phyloP scores from a whole-genome alignment of 768 basidiomycete species.

The Chlorophyllum brunneum region DNA sequence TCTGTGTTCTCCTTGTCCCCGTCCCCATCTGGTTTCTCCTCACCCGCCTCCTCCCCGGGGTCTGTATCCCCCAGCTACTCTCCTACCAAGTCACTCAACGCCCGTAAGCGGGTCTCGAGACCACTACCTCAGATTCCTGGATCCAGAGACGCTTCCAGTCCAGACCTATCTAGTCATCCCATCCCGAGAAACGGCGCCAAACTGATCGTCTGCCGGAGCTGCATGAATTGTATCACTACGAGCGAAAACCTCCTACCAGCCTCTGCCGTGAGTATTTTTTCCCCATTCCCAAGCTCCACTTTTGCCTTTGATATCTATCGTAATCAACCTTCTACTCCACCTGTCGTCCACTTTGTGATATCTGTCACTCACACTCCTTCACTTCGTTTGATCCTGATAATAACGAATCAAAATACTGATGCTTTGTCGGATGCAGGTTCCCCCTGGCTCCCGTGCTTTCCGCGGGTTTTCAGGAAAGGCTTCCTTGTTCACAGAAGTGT shows the following conservation, averaged over 20 bases:
- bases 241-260: constrained; percentile 4
- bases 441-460: constrained; percentile 43
- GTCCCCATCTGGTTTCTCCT: not conserved
- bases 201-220: constrained; percentile 7
- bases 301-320: constrained; percentile 33
- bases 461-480: constrained; percentile 57
- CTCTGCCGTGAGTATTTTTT: constrained; percentile 9
- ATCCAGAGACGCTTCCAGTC: not conserved
- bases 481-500: constrained; percentile 55
- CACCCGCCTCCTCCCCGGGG: constrained; percentile 2
- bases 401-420: constrained; percentile 1
- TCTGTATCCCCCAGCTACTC: constrained; percentile 3
- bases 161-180: not conserved
- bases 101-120: constrained; percentile 28
- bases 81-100: not conserved
- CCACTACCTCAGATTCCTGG: constrained; percentile 47
- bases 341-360: constrained; percentile 16
- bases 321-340: constrained; percentile 38
- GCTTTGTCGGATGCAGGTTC: constrained; percentile 29
- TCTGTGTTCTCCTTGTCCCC: constrained; percentile 1
- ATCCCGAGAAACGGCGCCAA: not conserved
- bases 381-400: not conserved
- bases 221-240: constrained; percentile 9
- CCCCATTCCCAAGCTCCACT: not conserved
- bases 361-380: not conserved